A percentile compares a stretch with the other conserved stretches of the same genome.
These are phyloP conservation scores for Penicillium sp. DNA, from an alignment of 2,329 filamentous ascomycete genomes.

Conservation along the genomic window DNA sequence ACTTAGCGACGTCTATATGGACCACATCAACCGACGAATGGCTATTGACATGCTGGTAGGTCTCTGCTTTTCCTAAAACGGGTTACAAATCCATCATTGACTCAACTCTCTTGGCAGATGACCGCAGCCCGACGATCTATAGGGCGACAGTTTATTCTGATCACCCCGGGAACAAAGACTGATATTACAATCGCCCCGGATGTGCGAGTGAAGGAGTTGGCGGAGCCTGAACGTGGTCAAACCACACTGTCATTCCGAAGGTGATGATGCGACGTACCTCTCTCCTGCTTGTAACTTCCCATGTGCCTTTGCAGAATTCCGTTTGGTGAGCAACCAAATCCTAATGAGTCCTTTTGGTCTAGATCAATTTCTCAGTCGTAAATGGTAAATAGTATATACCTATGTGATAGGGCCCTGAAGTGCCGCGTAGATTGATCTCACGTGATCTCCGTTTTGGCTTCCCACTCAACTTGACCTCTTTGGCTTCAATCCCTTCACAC, in stretches of 20 bases:
- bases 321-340: no score
- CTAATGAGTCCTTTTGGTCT: not conserved
- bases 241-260: conserved; percentile 37
- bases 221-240: conserved; percentile 47
- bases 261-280: conserved; percentile 7
- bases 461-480: conserved; percentile 15
- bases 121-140: conserved; percentile 78
- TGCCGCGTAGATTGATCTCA: conserved; percentile 4
- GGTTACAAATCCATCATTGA: conserved; percentile 5
- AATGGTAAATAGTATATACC: no score
- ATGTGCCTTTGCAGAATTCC: no score
- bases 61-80: conserved; percentile 23
- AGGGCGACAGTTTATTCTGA: conserved; percentile 92
- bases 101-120: conserved; percentile 56
- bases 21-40: conserved; percentile 88
- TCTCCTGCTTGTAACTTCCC: no score
- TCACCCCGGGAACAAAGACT: conserved; percentile 82
- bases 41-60: conserved; percentile 90
- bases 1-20: conserved; percentile 88
- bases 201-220: conserved; percentile 46
- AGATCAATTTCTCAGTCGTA: not conserved
- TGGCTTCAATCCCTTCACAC: conserved; percentile 11
- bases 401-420: no score
- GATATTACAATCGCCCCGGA: conserved; percentile 47
- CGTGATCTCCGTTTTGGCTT: conserved; percentile 10